Percentiles rank a stretch among this genome's conserved stretches.
These are phyloP conservation scores for Quercus cerris DNA, from an alignment of 306 rosid genomes.

Conservation along the genomic window DNA sequence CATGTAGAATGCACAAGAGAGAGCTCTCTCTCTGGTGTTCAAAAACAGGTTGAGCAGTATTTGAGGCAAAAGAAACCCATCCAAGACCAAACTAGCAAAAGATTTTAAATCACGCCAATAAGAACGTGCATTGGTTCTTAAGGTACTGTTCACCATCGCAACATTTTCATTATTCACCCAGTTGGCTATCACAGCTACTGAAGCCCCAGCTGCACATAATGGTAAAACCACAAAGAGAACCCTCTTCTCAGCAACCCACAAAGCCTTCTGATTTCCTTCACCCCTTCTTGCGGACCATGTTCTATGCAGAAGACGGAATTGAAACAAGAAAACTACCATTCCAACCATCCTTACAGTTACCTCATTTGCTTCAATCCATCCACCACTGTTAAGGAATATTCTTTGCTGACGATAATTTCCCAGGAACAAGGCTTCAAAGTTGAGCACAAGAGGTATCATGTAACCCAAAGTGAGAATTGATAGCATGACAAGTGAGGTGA, in stretches of 20 bases:
- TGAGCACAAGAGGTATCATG: constrained; percentile 54
- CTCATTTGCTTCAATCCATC: constrained; percentile 57
- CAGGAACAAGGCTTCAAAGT: constrained; percentile 53
- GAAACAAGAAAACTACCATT: constrained; percentile 57
- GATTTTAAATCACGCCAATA: too few relatives aligned
- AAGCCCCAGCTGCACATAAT: constrained; percentile 33
- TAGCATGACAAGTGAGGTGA: constrained; percentile 33
- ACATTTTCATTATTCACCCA: not conserved
- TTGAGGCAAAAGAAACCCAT: too few relatives aligned
- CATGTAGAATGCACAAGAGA: too few relatives aligned
- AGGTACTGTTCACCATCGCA: not conserved
- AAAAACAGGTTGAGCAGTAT: too few relatives aligned
- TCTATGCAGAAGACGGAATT: constrained; percentile 46
- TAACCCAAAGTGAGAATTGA: constrained; percentile 37
- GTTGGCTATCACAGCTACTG: constrained; percentile 30
- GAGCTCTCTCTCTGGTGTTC: too few relatives aligned
- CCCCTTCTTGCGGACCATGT: constrained; percentile 52
- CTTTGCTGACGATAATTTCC: constrained; percentile 17
- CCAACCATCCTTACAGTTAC: constrained; percentile 39
- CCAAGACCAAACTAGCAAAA: too few relatives aligned
- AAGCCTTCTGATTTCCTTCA: constrained; percentile 14
- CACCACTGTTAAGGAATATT: constrained; percentile 26
- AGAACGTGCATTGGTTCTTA: too few relatives aligned
- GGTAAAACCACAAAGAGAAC: constrained; percentile 26
- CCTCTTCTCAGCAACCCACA: constrained; percentile 45